These are phyloP conservation scores for Violaceomyces palustris DNA, from an alignment of 1,284 basidiomycete species.

Conservation along the genomic window DNA sequence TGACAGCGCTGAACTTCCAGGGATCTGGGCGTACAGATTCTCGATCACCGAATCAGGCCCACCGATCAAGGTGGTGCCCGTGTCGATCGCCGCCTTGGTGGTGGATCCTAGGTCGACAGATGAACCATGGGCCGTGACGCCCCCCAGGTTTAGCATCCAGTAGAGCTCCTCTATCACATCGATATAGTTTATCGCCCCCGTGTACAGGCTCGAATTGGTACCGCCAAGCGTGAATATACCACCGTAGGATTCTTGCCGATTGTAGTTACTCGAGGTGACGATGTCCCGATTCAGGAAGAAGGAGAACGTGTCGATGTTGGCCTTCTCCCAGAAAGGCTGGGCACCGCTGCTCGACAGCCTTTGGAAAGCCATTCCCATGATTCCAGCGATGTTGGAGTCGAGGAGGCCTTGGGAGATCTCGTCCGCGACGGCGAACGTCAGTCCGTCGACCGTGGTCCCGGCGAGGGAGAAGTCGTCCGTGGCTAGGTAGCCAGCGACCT, in stretches of 20 bases:
- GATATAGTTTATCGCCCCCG: conserved; percentile 31
- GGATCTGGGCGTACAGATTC: conserved; percentile 34
- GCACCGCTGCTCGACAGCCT: conserved; percentile 11
- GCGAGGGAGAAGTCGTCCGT: conserved; percentile 22
- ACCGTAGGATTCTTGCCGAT: conserved; percentile 6
- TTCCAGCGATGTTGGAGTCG: conserved; percentile 19
- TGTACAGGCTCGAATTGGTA: conserved; percentile 27
- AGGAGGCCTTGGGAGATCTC: conserved; percentile 14
- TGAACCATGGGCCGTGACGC: conserved; percentile 9
- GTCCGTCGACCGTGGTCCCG: conserved; percentile 12
- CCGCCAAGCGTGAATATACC: conserved; percentile 44
- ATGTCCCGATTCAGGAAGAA: conserved; percentile 33
- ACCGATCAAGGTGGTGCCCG: conserved; percentile 47
- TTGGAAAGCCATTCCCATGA: conserved; percentile 41
- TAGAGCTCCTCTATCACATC: conserved; percentile 20
- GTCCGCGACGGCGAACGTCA: conserved; percentile 38
- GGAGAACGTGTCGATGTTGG: conserved; percentile 19
- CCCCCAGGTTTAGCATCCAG: conserved; percentile 40
- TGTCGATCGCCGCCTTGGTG: conserved; percentile 41
- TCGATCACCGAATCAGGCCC: conserved; percentile 33
- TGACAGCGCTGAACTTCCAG: conserved; percentile 14
- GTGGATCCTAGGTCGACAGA: conserved; percentile 10
- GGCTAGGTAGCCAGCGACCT: conserved; percentile 22
- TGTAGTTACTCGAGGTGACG: conserved; percentile 3
- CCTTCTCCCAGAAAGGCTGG: conserved; percentile 28